Evolutionary conservation across 2,329 filamentous ascomycete genomes (phyloP).

Genomic region (Cercospora beticola): DNA sequence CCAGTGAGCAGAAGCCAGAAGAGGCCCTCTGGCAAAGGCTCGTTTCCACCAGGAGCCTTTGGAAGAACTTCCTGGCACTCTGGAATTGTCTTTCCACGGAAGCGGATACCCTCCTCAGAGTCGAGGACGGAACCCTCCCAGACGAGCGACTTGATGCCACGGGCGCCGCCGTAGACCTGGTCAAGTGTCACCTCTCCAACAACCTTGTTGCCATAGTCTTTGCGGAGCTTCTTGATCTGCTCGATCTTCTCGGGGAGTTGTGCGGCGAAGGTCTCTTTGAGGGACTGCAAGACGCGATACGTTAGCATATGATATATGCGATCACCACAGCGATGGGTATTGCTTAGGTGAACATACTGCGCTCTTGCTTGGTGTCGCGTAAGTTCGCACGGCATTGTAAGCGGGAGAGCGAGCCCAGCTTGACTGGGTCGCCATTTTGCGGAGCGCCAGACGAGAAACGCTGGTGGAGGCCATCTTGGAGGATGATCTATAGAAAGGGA

Average conservation of each 20-base stretch:
- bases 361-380: constrained; percentile 89
- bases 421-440: constrained; percentile 67
- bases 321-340: background rate
- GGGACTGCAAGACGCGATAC: constrained; percentile 60
- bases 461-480: constrained; percentile 37
- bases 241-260: constrained; percentile 95
- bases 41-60: constrained; percentile 92
- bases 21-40: constrained; percentile 96
- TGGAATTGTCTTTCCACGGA: constrained; percentile 98
- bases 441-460: constrained; percentile 67
- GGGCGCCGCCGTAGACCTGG: constrained; percentile 98
- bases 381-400: constrained; percentile 83
- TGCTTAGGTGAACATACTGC: constrained; percentile 60
- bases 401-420: constrained; percentile 58
- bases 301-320: background rate
- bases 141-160: constrained; percentile 97
- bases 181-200: constrained; percentile 97
- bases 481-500: background rate
- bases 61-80: constrained; percentile 97
- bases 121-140: constrained; percentile 99
- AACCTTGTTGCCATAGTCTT: constrained; percentile 95
- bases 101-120: constrained; percentile 97
- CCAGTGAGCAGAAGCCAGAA: constrained; percentile 99
- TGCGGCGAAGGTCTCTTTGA: constrained; percentile 98
- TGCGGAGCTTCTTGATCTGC: constrained; percentile 97